These are phyloP conservation scores for Forsythia viridissima DNA, from an alignment of 257 asterid genomes.

Conservation along the genomic window DNA sequence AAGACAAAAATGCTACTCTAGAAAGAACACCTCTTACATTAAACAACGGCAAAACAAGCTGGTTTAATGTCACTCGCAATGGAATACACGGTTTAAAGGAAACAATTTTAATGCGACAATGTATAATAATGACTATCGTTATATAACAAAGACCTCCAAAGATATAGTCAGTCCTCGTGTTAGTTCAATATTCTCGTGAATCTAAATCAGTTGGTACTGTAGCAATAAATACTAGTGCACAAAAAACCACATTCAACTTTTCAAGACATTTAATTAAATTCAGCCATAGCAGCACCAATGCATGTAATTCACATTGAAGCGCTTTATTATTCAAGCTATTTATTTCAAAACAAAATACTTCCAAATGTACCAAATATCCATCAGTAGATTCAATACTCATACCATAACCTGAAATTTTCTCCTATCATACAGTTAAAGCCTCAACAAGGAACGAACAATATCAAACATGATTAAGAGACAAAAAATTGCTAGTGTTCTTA, in stretches of 20 bases:
- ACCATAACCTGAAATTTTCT: neutral
- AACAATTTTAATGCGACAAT: neutral
- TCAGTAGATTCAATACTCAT: neutral
- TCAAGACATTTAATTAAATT: too few species aligned
- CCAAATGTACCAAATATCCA: neutral
- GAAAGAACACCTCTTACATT: neutral
- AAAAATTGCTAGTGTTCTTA: neutral
- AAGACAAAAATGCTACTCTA: neutral
- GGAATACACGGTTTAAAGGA: neutral
- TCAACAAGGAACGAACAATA: neutral
- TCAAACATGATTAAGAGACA: neutral
- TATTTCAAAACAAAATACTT: neutral
- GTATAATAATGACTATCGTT: neutral
- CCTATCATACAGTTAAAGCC: neutral
- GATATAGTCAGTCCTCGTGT: neutral
- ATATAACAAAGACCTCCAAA: neutral
- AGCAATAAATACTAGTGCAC: neutral
- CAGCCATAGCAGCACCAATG: too few species aligned
- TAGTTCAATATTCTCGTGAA: neutral
- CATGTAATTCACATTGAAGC: too few species aligned
- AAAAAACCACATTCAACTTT: neutral
- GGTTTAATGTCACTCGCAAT: neutral
- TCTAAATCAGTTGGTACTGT: neutral
- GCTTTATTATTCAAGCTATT: too few species aligned
- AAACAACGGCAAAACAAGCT: neutral